A percentile compares a stretch with the other conserved stretches of the same genome.
phyloP scores from a whole-genome alignment of 495 filamentous ascomycete genomes.

The Penicillium argentinense region DNA sequence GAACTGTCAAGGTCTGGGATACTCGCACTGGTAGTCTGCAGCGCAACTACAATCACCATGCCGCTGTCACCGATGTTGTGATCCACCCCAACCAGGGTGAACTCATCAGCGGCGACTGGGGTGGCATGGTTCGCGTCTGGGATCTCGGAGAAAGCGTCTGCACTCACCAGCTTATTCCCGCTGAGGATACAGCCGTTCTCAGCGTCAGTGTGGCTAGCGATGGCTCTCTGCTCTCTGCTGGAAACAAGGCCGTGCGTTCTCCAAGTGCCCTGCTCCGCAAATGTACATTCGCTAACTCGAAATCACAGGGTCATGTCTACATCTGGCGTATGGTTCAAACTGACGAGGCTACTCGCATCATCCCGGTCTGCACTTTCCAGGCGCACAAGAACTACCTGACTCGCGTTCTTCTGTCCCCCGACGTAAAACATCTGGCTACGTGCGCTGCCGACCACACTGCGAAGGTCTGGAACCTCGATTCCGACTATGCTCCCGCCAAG shows the following conservation, averaged over 20 bases:
- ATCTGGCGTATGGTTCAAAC: constrained; percentile 90
- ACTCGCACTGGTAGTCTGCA: constrained; percentile 85
- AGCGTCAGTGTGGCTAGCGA: constrained; percentile 96
- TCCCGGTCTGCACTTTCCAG: constrained; percentile 88
- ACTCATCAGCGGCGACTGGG: constrained; percentile 91
- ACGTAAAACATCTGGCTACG: constrained; percentile 95
- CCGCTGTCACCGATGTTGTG: constrained; percentile 85
- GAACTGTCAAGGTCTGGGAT: constrained; percentile 98
- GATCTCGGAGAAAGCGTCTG: constrained; percentile 96
- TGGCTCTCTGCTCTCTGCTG: constrained; percentile 90
- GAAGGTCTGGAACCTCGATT: constrained; percentile 91
- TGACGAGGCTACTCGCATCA: constrained; percentile 79
- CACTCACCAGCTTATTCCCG: constrained; percentile 92
- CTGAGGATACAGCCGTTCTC: constrained; percentile 88
- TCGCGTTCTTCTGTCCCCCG: constrained; percentile 90
- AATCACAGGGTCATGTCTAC: constrained; percentile 82
- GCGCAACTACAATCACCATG: constrained; percentile 85
- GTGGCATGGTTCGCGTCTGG: constrained; percentile 93
- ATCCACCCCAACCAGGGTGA: constrained; percentile 99
- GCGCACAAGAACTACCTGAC: constrained; percentile 95
- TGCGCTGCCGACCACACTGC: constrained; percentile 98
- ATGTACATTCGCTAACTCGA: background rate
- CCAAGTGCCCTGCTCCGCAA: background rate
- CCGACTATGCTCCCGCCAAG: constrained; percentile 47
- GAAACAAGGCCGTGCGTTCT: constrained; percentile 75